These are phyloP conservation scores for Neurospora pannonica DNA, from an alignment of 495 filamentous ascomycete genomes.

Conservation along the genomic window DNA sequence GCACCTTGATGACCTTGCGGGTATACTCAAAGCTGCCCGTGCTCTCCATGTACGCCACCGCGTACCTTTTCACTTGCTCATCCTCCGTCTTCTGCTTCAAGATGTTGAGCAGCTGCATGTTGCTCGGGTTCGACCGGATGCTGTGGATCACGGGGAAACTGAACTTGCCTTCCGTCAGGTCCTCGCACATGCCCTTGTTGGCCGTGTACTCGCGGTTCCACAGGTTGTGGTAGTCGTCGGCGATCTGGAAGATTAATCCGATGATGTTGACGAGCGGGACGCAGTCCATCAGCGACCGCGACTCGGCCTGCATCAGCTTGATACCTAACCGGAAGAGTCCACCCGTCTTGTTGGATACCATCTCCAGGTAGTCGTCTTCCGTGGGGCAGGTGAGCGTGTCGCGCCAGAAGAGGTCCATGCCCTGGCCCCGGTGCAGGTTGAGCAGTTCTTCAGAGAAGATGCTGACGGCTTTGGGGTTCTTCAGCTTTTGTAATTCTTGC, in stretches of 20 bases:
- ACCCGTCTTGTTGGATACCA: constrained; percentile 97
- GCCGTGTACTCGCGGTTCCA: constrained; percentile 60
- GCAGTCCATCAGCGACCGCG: constrained; percentile 54
- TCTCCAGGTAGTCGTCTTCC: constrained; percentile 96
- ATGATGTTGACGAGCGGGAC: constrained; percentile 82
- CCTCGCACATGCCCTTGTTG: constrained; percentile 94
- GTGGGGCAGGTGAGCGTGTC: constrained; percentile 88
- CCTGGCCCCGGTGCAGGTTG: constrained; percentile 91
- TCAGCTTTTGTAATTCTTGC: constrained; percentile 67
- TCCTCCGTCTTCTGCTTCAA: constrained; percentile 80
- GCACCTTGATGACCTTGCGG: constrained; percentile 53
- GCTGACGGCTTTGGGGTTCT: constrained; percentile 57
- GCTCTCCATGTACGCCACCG: constrained; percentile 82
- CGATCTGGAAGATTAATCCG: constrained; percentile 91
- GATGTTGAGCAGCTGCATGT: constrained; percentile 82
- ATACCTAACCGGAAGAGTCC: constrained; percentile 90
- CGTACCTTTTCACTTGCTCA: constrained; percentile 83
- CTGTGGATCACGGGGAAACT: constrained; percentile 94
- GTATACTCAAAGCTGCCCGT: constrained; percentile 88
- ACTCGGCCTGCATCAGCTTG: constrained; percentile 93
- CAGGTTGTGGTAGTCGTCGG: constrained; percentile 93
- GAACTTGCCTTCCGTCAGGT: constrained; percentile 97
- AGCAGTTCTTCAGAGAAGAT: constrained; percentile 85
- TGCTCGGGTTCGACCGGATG: constrained; percentile 70
- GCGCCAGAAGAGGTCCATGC: constrained; percentile 96